These are phyloP conservation scores for Cutaneotrichosporon dermatis DNA, from an alignment of 1,284 basidiomycete genomes.

Conservation along the genomic window DNA sequence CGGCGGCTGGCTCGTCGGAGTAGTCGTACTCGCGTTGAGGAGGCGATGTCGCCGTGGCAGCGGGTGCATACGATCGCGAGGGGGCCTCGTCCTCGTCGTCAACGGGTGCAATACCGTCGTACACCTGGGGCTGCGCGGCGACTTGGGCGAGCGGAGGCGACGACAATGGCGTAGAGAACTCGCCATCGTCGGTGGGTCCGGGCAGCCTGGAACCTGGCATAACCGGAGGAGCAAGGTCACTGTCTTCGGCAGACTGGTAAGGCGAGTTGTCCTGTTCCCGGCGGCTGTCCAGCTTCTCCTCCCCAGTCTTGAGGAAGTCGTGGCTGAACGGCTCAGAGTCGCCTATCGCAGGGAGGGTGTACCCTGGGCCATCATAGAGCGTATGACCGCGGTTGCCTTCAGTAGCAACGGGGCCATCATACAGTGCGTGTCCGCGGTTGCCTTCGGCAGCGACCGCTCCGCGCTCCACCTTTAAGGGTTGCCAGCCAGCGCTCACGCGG, in stretches of 20 bases:
- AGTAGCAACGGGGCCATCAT: neutral
- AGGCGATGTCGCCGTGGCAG: neutral
- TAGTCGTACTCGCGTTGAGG: neutral
- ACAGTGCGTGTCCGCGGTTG: neutral
- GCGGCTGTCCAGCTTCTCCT: neutral
- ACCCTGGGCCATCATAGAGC: slow-evolving; percentile 5
- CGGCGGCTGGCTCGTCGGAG: neutral
- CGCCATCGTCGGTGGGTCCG: neutral
- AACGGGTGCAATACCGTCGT: neutral
- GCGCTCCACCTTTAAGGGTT: slow-evolving; percentile 11
- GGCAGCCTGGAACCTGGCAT: neutral
- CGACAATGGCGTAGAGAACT: neutral
- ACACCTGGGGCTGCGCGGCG: neutral
- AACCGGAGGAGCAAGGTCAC: neutral
- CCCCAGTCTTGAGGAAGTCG: neutral
- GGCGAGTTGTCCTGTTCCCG: slow-evolving; percentile 6
- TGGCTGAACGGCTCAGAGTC: slow-evolving; percentile 4
- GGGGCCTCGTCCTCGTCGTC: neutral
- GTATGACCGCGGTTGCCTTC: neutral
- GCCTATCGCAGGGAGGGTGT: neutral
- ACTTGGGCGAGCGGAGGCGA: neutral
- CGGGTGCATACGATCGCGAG: neutral
- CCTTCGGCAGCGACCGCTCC: neutral
- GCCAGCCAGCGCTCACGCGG: slow-evolving; percentile 2
- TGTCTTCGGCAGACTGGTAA: slow-evolving; percentile 10